Evolutionary conservation across 2,329 filamentous ascomycete genomes (phyloP).

Genomic region (Ramichloridium luteum): DNA sequence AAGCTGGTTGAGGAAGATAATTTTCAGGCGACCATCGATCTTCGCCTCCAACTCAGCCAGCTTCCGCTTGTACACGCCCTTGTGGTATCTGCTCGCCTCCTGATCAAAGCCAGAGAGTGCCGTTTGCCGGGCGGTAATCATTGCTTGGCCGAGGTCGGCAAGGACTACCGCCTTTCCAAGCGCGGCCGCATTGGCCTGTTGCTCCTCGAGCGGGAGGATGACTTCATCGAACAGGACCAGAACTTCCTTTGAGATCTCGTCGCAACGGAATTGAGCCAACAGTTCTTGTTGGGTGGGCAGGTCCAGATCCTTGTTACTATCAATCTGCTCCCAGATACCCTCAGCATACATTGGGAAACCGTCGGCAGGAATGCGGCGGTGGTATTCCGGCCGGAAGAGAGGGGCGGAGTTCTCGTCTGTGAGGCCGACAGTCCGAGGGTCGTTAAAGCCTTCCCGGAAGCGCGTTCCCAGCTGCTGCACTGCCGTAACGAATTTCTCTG

Average conservation of each 20-base stretch:
- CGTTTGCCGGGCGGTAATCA: constrained; percentile 58
- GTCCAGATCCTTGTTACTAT: constrained; percentile 96
- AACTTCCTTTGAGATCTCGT: constrained; percentile 89
- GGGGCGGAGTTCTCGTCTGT: constrained; percentile 63
- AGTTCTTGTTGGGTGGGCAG: constrained; percentile 94
- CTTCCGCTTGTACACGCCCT: constrained; percentile 84
- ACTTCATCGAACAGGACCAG: constrained; percentile 68
- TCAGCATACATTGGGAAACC: constrained; percentile 92
- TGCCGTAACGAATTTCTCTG: constrained; percentile 75
- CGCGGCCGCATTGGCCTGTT: constrained; percentile 62
- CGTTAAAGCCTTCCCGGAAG: constrained; percentile 70
- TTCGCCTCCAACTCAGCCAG: constrained; percentile 72
- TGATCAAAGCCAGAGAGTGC: constrained; percentile 75
- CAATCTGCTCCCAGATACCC: constrained; percentile 96
- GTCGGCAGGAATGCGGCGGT: constrained; percentile 88
- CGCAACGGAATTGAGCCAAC: constrained; percentile 90
- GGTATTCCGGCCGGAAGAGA: constrained; percentile 86
- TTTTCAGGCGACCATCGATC: constrained; percentile 76
- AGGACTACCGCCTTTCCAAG: constrained; percentile 64
- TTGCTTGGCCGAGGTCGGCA: constrained; percentile 58
- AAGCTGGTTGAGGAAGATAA: constrained; percentile 79
- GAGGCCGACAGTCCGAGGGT: constrained; percentile 48
- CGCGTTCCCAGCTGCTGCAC: constrained; percentile 67
- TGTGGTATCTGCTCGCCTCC: constrained; percentile 90
- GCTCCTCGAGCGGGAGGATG: constrained; percentile 75